Evolutionary conservation across 148 eudicot species (phyloP).

Genomic region (Salicornia ramosissima): DNA sequence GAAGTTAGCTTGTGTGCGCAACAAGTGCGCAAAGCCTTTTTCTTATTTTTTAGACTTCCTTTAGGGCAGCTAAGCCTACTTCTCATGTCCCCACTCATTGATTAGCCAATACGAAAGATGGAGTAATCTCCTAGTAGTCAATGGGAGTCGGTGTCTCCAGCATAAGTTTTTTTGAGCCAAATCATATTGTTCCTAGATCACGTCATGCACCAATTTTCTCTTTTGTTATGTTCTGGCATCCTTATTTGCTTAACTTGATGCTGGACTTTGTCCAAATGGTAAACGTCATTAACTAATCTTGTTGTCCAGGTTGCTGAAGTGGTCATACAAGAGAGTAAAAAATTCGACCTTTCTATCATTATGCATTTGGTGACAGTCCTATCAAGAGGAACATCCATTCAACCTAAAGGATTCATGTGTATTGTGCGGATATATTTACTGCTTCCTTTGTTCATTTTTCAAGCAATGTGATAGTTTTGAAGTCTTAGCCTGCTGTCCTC

Average conservation of each 20-base stretch:
- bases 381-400: constrained; percentile 45
- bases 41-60: too few relatives aligned
- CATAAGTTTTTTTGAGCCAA: not conserved
- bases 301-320: constrained; percentile 80
- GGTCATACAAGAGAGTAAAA: constrained; percentile 56
- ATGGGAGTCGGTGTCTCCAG: not conserved
- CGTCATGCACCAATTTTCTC: not conserved
- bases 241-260: not conserved
- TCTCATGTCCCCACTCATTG: too few relatives aligned
- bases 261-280: not conserved
- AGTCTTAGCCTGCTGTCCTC: constrained; percentile 3
- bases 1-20: too few relatives aligned
- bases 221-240: not conserved
- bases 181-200: constrained; percentile 2
- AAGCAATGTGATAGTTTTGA: not conserved
- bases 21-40: too few relatives aligned
- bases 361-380: constrained; percentile 70
- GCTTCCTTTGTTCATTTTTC: not conserved
- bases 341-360: constrained; percentile 52
- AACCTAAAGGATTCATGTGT: constrained; percentile 73
- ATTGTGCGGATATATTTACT: constrained; percentile 46
- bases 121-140: not conserved
- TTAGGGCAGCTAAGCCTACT: too few relatives aligned
- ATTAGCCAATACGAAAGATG: too few relatives aligned
- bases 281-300: not conserved